Conservation (phyloP, 1,284 basidiomycete species). For the Malassezia globosa region DNA sequence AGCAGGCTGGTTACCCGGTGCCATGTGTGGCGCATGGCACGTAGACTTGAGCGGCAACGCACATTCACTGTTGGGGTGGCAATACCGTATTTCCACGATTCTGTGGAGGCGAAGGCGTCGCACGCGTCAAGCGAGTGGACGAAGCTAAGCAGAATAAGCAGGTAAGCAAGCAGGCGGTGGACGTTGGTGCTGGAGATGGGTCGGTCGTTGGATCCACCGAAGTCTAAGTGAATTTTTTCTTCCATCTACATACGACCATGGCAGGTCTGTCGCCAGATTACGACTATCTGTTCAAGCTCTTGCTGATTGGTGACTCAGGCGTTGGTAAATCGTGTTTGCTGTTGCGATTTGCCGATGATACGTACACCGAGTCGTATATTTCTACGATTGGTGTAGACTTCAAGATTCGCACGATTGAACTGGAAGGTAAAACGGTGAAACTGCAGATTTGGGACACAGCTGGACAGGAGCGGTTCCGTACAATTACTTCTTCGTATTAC, state of each 20-base stretch:
- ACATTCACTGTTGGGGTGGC: too few species aligned
- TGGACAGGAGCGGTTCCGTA: conserved; percentile 52
- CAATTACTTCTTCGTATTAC: conserved; percentile 82
- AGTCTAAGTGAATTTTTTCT: neutral
- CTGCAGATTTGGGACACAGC: conserved; percentile 69
- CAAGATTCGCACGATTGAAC: conserved; percentile 99
- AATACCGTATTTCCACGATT: conserved; percentile 1
- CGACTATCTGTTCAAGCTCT: conserved; percentile 46
- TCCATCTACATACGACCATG: conserved; percentile 17
- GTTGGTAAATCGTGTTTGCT: conserved; percentile 66
- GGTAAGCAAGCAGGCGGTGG: neutral
- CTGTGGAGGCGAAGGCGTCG: neutral
- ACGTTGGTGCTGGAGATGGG: neutral
- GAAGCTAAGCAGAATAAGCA: too few species aligned
- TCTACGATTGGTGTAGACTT: conserved; percentile 64
- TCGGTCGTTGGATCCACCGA: too few species aligned
- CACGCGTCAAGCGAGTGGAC: too few species aligned
- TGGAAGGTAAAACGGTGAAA: conserved; percentile 99
- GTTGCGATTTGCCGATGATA: conserved; percentile 50
- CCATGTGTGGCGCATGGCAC: neutral
- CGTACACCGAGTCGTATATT: conserved; percentile 51
- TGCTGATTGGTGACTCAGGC: conserved; percentile 66
- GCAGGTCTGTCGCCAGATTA: conserved; percentile 41
- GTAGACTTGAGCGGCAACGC: too few species aligned
- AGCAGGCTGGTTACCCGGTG: too few species aligned